phyloP scores from a whole-genome alignment of 106 monocot species.

The Acorus calamus region DNA sequence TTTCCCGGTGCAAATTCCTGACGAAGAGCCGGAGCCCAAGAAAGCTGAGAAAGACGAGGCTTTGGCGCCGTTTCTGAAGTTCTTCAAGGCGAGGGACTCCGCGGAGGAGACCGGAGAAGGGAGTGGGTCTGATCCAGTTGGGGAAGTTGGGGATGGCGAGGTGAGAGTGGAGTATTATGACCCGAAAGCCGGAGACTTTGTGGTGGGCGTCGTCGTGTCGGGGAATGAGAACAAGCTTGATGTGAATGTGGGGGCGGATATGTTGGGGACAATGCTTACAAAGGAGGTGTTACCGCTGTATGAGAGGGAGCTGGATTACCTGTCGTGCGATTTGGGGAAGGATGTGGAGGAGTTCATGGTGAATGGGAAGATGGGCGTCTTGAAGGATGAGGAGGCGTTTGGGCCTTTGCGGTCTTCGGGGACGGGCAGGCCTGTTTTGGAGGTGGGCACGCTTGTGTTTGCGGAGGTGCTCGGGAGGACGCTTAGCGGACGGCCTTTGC shows the following conservation, averaged over 20 bases:
- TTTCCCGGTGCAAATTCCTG: not conserved
- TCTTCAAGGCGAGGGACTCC: slow-evolving; percentile 25
- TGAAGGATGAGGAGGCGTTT: slow-evolving; percentile 63
- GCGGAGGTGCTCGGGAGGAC: slow-evolving; percentile 85
- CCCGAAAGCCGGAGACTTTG: slow-evolving; percentile 60
- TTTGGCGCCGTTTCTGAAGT: slow-evolving; percentile 47
- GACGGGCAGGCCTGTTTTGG: slow-evolving; percentile 50
- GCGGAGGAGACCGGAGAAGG: not conserved
- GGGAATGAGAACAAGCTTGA: slow-evolving; percentile 78
- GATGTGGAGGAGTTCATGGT: slow-evolving; percentile 27
- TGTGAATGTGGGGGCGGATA: slow-evolving; percentile 69
- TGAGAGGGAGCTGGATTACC: slow-evolving; percentile 34
- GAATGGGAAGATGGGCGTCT: slow-evolving; percentile 44
- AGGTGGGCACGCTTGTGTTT: slow-evolving; percentile 61
- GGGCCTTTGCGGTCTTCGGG: slow-evolving; percentile 1
- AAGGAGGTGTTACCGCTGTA: slow-evolving; percentile 76
- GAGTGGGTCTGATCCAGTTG: not conserved
- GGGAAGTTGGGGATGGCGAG: not conserved
- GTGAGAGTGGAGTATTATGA: slow-evolving; percentile 51
- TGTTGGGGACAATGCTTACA: slow-evolving; percentile 69
- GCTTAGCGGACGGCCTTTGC: slow-evolving; percentile 70
- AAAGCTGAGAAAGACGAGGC: slow-evolving; percentile 24
- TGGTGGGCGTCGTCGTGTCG: slow-evolving; percentile 72
- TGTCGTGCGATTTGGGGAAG: slow-evolving; percentile 50
- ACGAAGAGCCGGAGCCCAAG: slow-evolving; percentile 9